phyloP scores from a whole-genome alignment of 441 rosid genomes.

The Dalechampia spathulata region DNA sequence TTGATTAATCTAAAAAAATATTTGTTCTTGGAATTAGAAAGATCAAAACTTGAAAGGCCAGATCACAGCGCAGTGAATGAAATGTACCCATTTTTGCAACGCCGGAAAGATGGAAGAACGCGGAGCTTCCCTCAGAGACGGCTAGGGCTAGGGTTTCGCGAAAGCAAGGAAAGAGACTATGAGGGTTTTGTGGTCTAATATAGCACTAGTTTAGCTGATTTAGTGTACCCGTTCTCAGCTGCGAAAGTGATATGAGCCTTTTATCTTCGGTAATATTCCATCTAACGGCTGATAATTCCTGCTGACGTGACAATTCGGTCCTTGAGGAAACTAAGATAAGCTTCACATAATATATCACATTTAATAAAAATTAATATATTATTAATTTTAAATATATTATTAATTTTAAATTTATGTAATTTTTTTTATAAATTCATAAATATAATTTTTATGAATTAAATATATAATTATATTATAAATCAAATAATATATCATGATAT shows the following conservation, averaged over 20 bases:
- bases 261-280: background rate
- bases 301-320: background rate
- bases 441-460: too few relatives aligned
- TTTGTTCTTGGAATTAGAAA: too few relatives aligned
- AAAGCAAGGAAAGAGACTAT: background rate
- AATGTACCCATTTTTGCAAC: constrained; percentile 37
- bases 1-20: too few relatives aligned
- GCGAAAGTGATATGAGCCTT: background rate
- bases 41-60: too few relatives aligned
- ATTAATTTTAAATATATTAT: too few relatives aligned
- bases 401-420: too few relatives aligned
- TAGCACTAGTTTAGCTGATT: background rate
- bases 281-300: background rate
- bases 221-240: background rate
- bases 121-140: constrained; percentile 7
- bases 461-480: too few relatives aligned
- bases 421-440: too few relatives aligned
- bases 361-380: too few relatives aligned
- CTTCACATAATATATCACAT: too few relatives aligned
- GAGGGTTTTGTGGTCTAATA: constrained; percentile 7
- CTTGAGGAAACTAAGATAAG: background rate
- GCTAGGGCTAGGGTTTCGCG: constrained; percentile 9
- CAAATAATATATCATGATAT: too few relatives aligned
- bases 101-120: background rate
- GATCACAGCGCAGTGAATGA: too few relatives aligned